Conservation (phyloP, 257 asterid species). For the Ilex asprella region DNA sequence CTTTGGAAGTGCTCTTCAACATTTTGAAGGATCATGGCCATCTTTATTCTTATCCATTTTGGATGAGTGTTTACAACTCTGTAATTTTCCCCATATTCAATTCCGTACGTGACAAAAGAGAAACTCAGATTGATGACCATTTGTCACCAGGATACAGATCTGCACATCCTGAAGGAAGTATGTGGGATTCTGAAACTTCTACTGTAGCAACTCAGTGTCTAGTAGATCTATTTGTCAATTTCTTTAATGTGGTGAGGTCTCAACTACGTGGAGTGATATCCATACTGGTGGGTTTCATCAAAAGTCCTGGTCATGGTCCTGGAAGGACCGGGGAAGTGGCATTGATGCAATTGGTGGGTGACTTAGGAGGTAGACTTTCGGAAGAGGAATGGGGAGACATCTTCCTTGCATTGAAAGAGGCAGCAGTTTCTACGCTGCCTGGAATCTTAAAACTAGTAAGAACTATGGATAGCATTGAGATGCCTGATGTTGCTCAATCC, state of each 20-base stretch:
- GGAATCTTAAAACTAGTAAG: conserved; percentile 59
- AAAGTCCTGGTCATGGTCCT: conserved; percentile 72
- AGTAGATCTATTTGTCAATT: conserved; percentile 58
- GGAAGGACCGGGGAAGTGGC: conserved; percentile 77
- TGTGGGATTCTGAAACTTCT: conserved; percentile 80
- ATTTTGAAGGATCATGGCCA: conserved; percentile 95
- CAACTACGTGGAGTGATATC: conserved; percentile 64
- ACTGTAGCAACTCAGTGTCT: conserved; percentile 70
- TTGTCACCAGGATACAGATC: conserved; percentile 30
- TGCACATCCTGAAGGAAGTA: conserved; percentile 46
- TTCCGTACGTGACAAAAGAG: conserved; percentile 43
- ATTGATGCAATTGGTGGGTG: conserved; percentile 65
- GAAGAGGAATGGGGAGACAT: conserved; percentile 72
- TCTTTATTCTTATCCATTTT: conserved; percentile 66
- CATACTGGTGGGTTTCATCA: conserved; percentile 50
- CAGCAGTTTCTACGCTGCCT: conserved; percentile 53
- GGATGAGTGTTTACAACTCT: conserved; percentile 62
- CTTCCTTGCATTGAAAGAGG: conserved; percentile 58
- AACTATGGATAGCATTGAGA: conserved; percentile 56
- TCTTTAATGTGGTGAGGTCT: conserved; percentile 57
- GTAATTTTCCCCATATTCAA: conserved; percentile 73
- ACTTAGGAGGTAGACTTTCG: conserved; percentile 45
- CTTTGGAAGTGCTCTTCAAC: conserved; percentile 92
- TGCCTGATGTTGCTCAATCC: conserved; percentile 41
- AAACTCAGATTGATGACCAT: conserved; percentile 28